These are phyloP conservation scores for Schizosaccharomyces cryophilus DNA, from an alignment of 805 yeast species.

Conservation along the genomic window DNA sequence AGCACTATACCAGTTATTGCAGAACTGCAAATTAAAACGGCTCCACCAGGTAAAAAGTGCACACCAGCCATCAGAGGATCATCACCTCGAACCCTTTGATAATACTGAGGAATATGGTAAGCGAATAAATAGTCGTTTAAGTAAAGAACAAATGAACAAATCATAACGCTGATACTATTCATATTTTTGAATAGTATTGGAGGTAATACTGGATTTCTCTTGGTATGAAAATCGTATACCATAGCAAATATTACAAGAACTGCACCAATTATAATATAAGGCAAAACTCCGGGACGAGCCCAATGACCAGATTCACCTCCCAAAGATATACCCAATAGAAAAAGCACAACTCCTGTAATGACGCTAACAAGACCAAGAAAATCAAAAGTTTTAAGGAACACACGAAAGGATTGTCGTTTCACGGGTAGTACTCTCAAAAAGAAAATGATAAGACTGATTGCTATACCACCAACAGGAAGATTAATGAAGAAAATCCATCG, in stretches of 20 bases:
- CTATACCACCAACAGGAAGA: slow-evolving; percentile 37
- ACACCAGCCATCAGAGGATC: slow-evolving; percentile 24
- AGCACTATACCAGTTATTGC: slow-evolving; percentile 18
- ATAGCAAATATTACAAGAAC: slow-evolving; percentile 13
- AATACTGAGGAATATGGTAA: slow-evolving; percentile 23
- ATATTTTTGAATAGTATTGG: slow-evolving; percentile 18
- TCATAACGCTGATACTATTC: slow-evolving; percentile 18
- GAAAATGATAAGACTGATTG: slow-evolving; percentile 17
- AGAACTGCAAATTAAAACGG: slow-evolving; percentile 19
- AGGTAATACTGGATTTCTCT: slow-evolving; percentile 25
- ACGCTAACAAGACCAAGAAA: slow-evolving; percentile 24
- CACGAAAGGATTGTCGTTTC: slow-evolving; percentile 14
- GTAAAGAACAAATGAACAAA: slow-evolving; percentile 19
- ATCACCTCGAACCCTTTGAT: slow-evolving; percentile 22
- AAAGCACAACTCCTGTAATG: slow-evolving; percentile 21
- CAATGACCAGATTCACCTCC: slow-evolving; percentile 31
- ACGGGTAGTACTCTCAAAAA: slow-evolving; percentile 24
- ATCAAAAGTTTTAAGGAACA: slow-evolving; percentile 23
- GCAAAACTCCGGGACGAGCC: slow-evolving; percentile 28
- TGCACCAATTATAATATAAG: slow-evolving; percentile 24
- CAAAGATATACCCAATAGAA: slow-evolving; percentile 27
- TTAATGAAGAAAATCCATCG: slow-evolving; percentile 57
- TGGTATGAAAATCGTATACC: slow-evolving; percentile 12
- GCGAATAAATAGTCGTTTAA: slow-evolving; percentile 14
- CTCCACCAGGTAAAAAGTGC: slow-evolving; percentile 20